phyloP scores from a whole-genome alignment of 139 green algal species.

The Chlamydomonas sp. region DNA sequence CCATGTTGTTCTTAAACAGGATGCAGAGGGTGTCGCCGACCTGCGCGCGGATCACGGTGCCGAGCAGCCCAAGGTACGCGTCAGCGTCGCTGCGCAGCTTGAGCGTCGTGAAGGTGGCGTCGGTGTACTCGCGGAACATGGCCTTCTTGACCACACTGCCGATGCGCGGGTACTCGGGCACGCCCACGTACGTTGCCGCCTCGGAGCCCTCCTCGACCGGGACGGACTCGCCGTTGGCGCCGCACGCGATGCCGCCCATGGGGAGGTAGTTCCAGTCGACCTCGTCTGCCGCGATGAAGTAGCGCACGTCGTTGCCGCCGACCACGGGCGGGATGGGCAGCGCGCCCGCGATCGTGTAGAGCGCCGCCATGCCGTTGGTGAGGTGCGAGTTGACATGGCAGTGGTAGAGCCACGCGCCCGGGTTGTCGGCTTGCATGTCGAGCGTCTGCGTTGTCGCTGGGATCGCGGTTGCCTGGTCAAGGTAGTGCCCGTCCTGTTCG shows the following conservation, averaged over 20 bases:
- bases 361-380: slow-evolving; percentile 41
- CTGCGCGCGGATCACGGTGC: slow-evolving; percentile 47
- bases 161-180: slow-evolving; percentile 20
- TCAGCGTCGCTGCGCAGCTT: slow-evolving; percentile 26
- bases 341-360: slow-evolving; percentile 36
- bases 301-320: slow-evolving; percentile 20
- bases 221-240: slow-evolving; percentile 9
- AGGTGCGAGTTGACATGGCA: slow-evolving; percentile 60
- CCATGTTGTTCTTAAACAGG: slow-evolving; percentile 29
- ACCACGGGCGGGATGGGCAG: neutral
- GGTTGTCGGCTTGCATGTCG: slow-evolving; percentile 37
- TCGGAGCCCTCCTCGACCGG: slow-evolving; percentile 25
- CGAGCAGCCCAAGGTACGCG: slow-evolving; percentile 56
- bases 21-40: slow-evolving; percentile 57
- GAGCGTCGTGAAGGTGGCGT: slow-evolving; percentile 51
- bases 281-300: slow-evolving; percentile 55
- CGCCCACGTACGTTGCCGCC: slow-evolving; percentile 29
- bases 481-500: slow-evolving; percentile 23
- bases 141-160: slow-evolving; percentile 54
- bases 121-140: slow-evolving; percentile 60
- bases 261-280: slow-evolving; percentile 41
- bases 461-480: slow-evolving; percentile 42
- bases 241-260: slow-evolving; percentile 35
- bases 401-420: slow-evolving; percentile 45
- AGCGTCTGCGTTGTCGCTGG: slow-evolving; percentile 26